Percentiles rank a stretch among this genome's conserved stretches.
phyloP scores from a whole-genome alignment of 148 eudicot species.

The Talinum fruticosum region DNA sequence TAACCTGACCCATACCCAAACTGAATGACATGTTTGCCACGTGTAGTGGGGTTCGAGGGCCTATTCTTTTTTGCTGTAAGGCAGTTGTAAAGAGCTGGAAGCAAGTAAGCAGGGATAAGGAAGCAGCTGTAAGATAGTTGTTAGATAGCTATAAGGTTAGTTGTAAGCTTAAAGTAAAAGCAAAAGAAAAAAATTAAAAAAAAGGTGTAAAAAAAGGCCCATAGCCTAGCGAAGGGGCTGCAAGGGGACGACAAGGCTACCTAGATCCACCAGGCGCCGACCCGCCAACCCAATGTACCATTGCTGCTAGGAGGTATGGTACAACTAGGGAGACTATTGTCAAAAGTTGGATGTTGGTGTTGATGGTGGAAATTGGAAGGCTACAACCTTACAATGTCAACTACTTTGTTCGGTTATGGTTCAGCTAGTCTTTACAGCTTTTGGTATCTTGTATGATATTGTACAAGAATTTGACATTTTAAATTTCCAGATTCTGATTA shows the following conservation, averaged over 20 bases:
- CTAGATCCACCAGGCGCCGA: not conserved
- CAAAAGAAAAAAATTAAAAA: too few species aligned
- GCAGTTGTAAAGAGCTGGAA: too few species aligned
- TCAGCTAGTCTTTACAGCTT: conserved; percentile 10
- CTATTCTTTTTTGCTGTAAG: too few species aligned
- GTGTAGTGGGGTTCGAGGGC: too few species aligned
- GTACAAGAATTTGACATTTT: conserved; percentile 18
- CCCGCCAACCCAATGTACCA: not conserved
- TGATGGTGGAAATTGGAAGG: not conserved
- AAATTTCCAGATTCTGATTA: conserved; percentile 67
- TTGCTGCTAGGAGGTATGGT: not conserved
- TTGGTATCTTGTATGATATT: conserved; percentile 10
- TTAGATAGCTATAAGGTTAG: too few species aligned
- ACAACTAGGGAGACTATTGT: not conserved
- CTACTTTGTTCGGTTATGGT: conserved; percentile 32
- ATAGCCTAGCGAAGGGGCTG: too few species aligned
- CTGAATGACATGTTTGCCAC: too few species aligned
- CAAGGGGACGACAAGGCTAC: not conserved
- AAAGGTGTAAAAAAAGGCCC: too few species aligned
- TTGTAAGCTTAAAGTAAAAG: too few species aligned
- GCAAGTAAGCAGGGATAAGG: too few species aligned
- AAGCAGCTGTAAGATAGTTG: too few species aligned
- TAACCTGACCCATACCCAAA: too few species aligned
- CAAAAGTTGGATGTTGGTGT: not conserved
- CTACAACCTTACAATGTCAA: not conserved